These are phyloP conservation scores for Podospora appendiculata DNA, from an alignment of 495 filamentous ascomycete species.

Conservation along the genomic window DNA sequence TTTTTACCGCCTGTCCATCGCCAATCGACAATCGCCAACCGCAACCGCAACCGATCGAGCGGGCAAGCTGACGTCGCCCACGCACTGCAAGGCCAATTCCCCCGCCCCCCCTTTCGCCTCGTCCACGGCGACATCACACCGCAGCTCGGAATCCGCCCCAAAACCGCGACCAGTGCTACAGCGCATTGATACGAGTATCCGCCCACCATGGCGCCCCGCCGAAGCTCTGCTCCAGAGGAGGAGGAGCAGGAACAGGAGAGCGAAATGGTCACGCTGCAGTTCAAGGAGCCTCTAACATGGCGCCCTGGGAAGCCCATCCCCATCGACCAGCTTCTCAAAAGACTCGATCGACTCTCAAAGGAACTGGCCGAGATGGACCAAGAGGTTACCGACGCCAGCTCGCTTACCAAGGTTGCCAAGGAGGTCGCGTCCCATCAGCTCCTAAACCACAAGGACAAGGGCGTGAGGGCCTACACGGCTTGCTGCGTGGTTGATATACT, in stretches of 20 bases:
- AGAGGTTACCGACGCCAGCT: constrained; percentile 74
- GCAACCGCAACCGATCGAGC: no score
- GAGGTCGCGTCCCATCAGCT: constrained; percentile 79
- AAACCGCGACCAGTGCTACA: no score
- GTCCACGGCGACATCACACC: no score
- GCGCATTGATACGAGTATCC: neutral
- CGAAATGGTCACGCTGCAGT: constrained; percentile 43
- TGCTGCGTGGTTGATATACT: constrained; percentile 93
- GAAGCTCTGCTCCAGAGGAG: constrained; percentile 19
- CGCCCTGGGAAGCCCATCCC: constrained; percentile 83
- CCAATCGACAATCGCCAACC: neutral
- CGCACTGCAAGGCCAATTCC: no score
- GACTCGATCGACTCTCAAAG: constrained; percentile 70
- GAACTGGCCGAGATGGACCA: constrained; percentile 85
- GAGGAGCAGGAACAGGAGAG: constrained; percentile 22
- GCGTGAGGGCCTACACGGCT: constrained; percentile 80
- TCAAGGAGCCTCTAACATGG: constrained; percentile 88
- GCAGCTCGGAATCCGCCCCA: no score
- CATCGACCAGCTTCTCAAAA: constrained; percentile 70
- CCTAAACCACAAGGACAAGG: constrained; percentile 82
- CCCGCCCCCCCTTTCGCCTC: no score
- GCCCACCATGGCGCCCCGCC: constrained; percentile 29
- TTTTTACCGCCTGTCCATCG: neutral
- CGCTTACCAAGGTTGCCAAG: constrained; percentile 75
- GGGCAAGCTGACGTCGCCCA: no score